A percentile compares a stretch with the other conserved stretches of the same genome.
Conservation (phyloP, 805 yeast species). For the Lipomyces starkeyi region DNA sequence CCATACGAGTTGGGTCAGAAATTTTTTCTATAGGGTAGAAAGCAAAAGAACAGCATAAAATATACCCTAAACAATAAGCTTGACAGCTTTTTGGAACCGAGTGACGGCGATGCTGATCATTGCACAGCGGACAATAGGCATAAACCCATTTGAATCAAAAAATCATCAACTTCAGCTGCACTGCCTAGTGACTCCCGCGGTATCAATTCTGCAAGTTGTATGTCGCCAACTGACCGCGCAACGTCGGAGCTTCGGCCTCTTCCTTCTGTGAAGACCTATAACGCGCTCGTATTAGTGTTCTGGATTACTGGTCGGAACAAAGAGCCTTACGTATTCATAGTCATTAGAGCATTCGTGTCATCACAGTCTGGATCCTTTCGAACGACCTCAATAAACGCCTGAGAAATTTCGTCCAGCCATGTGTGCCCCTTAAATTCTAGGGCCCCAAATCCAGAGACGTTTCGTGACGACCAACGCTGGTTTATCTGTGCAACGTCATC, state of each 20-base stretch:
- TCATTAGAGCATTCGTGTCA: background rate
- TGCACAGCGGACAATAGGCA: background rate
- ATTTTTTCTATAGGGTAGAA: too few species aligned
- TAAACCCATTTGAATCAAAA: background rate
- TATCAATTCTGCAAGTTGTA: background rate
- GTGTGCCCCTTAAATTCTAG: too few species aligned
- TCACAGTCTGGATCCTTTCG: background rate
- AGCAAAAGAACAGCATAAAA: background rate
- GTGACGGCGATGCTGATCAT: background rate
- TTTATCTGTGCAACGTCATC: background rate
- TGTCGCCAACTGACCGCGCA: background rate
- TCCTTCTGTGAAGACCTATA: background rate
- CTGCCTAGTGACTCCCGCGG: conserved; percentile 4
- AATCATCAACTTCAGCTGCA: background rate
- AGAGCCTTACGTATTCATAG: background rate
- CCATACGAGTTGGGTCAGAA: too few species aligned
- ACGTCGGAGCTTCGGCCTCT: background rate
- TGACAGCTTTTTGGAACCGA: background rate
- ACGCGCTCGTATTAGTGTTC: background rate
- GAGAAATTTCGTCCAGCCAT: background rate
- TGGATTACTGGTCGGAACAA: background rate
- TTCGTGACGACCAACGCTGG: too few species aligned
- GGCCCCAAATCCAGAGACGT: too few species aligned
- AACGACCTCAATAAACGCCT: background rate
- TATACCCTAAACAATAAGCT: background rate